Conservation (phyloP, 768 basidiomycete species). For the Auricularia sp. region DNA sequence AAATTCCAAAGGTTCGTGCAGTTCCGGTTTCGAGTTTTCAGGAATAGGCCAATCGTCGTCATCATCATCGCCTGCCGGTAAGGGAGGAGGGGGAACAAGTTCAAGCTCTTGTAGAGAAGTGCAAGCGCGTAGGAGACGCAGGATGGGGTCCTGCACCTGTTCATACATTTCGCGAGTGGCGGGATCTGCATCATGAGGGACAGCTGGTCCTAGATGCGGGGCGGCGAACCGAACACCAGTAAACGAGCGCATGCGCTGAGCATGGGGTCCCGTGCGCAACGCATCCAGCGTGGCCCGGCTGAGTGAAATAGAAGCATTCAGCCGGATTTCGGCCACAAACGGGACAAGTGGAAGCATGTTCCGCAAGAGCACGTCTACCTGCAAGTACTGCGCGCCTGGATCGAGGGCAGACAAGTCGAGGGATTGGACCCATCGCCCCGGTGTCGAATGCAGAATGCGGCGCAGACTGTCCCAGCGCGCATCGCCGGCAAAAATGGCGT, state of each 20-base stretch:
- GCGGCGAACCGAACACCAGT: conserved; percentile 6
- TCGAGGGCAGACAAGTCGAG: conserved; percentile 58
- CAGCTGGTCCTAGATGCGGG: background rate
- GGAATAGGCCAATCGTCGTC: conserved; percentile 10
- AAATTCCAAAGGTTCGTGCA: conserved; percentile 35
- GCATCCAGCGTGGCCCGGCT: conserved; percentile 50
- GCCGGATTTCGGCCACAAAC: conserved; percentile 42
- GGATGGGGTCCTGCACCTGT: conserved; percentile 38
- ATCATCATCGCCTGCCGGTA: conserved; percentile 35
- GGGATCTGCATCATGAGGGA: background rate
- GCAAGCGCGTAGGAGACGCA: conserved; percentile 45
- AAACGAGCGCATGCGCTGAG: conserved; percentile 1
- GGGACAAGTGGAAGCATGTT: conserved; percentile 57
- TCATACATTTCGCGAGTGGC: background rate
- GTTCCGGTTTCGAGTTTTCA: background rate
- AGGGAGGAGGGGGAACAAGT: conserved; percentile 45
- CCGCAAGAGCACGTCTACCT: conserved; percentile 53
- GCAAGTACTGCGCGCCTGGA: conserved; percentile 38
- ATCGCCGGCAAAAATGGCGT: conserved; percentile 52
- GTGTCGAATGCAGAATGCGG: conserved; percentile 76
- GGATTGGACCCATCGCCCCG: conserved; percentile 75
- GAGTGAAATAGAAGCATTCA: conserved; percentile 47
- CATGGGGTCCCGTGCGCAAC: conserved; percentile 4
- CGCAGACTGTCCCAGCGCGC: conserved; percentile 81
- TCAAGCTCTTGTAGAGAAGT: conserved; percentile 53